Evolutionary conservation across 1,139 yeast genomes (phyloP).

Genomic region (Candida neerlandica): DNA sequence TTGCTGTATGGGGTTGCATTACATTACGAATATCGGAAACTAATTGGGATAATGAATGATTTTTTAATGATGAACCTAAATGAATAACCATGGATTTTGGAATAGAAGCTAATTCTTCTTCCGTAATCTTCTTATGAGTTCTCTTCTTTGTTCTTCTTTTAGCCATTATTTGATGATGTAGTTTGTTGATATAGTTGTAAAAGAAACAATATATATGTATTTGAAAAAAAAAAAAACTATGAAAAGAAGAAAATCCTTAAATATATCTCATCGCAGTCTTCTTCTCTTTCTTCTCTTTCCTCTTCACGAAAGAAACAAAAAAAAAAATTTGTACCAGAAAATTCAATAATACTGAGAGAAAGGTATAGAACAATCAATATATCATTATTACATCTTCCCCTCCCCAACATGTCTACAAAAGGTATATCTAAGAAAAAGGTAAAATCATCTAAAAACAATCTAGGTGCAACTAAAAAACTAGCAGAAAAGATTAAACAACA

Average conservation of each 20-base stretch:
- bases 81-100: slow-evolving; percentile 95
- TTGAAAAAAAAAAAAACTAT: not conserved
- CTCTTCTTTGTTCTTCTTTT: slow-evolving; percentile 67
- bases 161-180: slow-evolving; percentile 39
- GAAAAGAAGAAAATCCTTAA: not conserved
- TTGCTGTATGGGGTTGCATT: slow-evolving; percentile 97
- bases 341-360: no score
- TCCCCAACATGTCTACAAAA: slow-evolving; percentile 16
- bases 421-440: slow-evolving; percentile 19
- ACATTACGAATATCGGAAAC: slow-evolving; percentile 85
- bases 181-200: not conserved
- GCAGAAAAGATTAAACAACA: slow-evolving; percentile 58
- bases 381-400: no score
- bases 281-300: no score
- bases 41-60: slow-evolving; percentile 79
- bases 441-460: slow-evolving; percentile 16
- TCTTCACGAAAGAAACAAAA: slow-evolving; percentile 6
- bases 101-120: slow-evolving; percentile 70
- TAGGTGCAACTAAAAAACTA: slow-evolving; percentile 34
- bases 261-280: slow-evolving; percentile 11
- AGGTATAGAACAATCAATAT: no score
- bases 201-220: slow-evolving; percentile 5
- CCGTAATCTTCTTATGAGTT: slow-evolving; percentile 72
- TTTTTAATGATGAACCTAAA: slow-evolving; percentile 76
- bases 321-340: slow-evolving; percentile 1